phyloP scores from a whole-genome alignment of 306 rosid genomes.

The Cucurbita maxima region DNA sequence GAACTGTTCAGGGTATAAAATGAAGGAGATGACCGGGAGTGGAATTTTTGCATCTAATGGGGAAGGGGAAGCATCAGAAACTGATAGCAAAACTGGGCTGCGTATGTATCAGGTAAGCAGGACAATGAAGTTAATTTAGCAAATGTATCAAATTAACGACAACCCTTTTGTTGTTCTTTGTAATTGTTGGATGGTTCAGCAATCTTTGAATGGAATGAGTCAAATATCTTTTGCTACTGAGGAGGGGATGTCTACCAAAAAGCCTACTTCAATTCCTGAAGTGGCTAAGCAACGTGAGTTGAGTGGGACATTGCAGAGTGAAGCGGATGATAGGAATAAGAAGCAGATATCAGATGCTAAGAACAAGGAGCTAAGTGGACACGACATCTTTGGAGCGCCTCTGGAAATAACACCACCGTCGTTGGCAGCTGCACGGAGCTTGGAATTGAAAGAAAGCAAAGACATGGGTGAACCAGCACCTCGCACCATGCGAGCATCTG shows the following conservation, averaged over 20 bases:
- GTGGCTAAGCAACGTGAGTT: slow-evolving; percentile 94
- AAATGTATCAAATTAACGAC: background rate
- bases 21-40: slow-evolving; percentile 60
- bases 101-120: slow-evolving; percentile 51
- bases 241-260: slow-evolving; percentile 49
- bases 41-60: slow-evolving; percentile 44
- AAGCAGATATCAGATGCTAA: slow-evolving; percentile 60
- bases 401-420: slow-evolving; percentile 48
- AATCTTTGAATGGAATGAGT: slow-evolving; percentile 52
- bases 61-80: slow-evolving; percentile 26
- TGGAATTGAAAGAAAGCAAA: slow-evolving; percentile 29
- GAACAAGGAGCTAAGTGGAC: slow-evolving; percentile 72
- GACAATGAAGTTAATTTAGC: background rate
- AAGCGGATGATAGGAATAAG: slow-evolving; percentile 25
- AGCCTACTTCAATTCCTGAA: slow-evolving; percentile 51
- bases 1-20: slow-evolving; percentile 45
- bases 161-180: background rate
- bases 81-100: slow-evolving; percentile 36
- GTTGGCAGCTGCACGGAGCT: slow-evolving; percentile 25
- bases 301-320: slow-evolving; percentile 53
- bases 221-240: slow-evolving; percentile 68
- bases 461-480: slow-evolving; percentile 36
- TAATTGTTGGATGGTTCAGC: slow-evolving; percentile 20
- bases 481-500: slow-evolving; percentile 46
- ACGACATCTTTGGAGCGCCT: slow-evolving; percentile 75